Base-by-base conservation (phyloP, 129 eudicot species). In the Arctium minus region DNA sequence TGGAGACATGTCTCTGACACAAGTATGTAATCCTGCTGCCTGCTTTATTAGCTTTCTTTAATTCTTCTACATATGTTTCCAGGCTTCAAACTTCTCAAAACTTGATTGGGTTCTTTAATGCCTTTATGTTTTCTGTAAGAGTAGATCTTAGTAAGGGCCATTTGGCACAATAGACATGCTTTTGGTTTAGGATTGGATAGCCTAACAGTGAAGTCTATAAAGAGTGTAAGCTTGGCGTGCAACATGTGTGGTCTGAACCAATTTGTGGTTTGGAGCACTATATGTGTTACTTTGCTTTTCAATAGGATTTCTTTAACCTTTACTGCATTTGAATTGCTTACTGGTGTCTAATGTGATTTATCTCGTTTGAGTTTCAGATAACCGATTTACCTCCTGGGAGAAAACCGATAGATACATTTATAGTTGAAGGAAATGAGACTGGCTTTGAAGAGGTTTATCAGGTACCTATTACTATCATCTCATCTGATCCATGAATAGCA, bases 311-410 rank as follows among this genome's bases (percentile, higher is more conserved):
- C 22, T 80, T 69, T 30, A 46, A 15, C 35, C 18, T 68, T 53
- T 70, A 76, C 50, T 62, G 36, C 13, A 50, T 12, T 75, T 33
- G 29, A 53, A n/a, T 53, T 78, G 69, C 73, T 75, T 74, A 42
- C 36, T 46, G 76, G 75, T 72, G 73, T 31, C 48, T 18, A 38
- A 67, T 38, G 30, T 27, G 60, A 44, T 18, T 44, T 82, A 62
- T 39, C 48, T 86, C 40, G n/a, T 62, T 48, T 86, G 36, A 64
- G 71, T 79, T 74, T 44, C 90, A 96, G 98, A 96, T 96, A 53
- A 96, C 98, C 33, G 99, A 90, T 79, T 83, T 93, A 75, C 99
- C 98, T 77, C 99, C 99, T 50, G 99, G 98, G 84, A 96, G 99
- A 87, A 83, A 84, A 74, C 94, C 99, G 8, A 84, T 93, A 31